These are phyloP conservation scores for Trichosanthes cucumerina DNA, from an alignment of 306 rosid genomes.

Conservation along the genomic window DNA sequence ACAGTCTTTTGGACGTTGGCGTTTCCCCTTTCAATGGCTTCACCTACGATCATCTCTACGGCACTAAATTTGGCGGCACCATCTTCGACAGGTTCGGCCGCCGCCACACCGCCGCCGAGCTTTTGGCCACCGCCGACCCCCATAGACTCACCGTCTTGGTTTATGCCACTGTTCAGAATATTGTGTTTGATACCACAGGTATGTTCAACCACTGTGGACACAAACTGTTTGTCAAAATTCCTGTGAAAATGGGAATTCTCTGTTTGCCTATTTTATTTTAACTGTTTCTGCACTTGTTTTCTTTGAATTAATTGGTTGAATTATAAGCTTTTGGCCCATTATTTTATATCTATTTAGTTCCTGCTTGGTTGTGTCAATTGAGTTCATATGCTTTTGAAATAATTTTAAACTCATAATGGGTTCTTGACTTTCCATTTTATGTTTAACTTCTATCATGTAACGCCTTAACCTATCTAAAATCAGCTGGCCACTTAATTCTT, in stretches of 20 bases:
- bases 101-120: conserved; percentile 82
- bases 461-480: too few species aligned
- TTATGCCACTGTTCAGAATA: conserved; percentile 70
- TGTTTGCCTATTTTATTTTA: neutral
- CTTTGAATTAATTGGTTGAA: neutral
- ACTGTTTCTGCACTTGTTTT: neutral
- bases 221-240: neutral
- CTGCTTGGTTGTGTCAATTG: too few species aligned
- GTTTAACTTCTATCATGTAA: too few species aligned
- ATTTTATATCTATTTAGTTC: neutral
- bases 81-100: conserved; percentile 70
- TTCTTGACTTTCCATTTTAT: too few species aligned
- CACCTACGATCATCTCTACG: conserved; percentile 82
- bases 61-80: conserved; percentile 95
- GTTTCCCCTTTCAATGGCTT: conserved; percentile 83
- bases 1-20: conserved; percentile 65
- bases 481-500: too few species aligned
- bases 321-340: neutral
- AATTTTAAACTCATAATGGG: too few species aligned
- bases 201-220: neutral
- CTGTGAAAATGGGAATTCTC: neutral
- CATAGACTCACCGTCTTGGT: conserved; percentile 54
- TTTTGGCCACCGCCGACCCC: conserved; percentile 59
- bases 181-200: conserved; percentile 62
- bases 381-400: too few species aligned